Base-by-base conservation (phyloP, 352 stramenopile species). In the Globisporangium nagaii region DNA sequence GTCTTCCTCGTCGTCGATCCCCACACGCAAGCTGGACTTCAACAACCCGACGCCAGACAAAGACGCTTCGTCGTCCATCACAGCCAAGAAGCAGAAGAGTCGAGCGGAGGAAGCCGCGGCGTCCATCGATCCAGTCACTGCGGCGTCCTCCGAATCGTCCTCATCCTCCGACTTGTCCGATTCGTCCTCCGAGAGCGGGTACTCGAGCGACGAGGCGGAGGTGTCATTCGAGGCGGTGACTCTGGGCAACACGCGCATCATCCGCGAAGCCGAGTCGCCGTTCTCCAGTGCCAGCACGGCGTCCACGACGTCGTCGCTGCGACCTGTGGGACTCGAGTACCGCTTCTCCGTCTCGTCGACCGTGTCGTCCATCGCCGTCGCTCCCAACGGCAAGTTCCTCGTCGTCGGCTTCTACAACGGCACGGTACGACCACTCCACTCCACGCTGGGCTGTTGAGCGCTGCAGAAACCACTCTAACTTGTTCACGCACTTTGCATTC, bases 351-450 rank as follows among this genome's bases (percentile, higher is more conserved):
- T 89, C 9, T 65, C 67, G 0, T 88, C 78, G 0, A 89, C 78
- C 0, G 84, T 93, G 2, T 93, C 81, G 3, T 93, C 84, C 2
- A 80, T 92, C n/a, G 81, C 81, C 1, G 62, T 93, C 1, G 74
- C 81, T 11, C 78, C 75, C 0, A 77, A 81, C 17, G 78, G 81
- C 47, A 65, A 76, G 24, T 93, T 91, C 63, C 62, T 93, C 1
- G 79, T 93, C 27, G 80, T 79, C 1, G 84, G 84, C 1, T 93
- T 93, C 40, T 84, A 86, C 61, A 90, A 90, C 41, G 84, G 84
- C 41, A 83, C 63, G 50, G 71, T 81, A 60, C 35, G 71, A 37
- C 36, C 20, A 22, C 19, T 12, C 36, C 19, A 24, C n/a, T n/a
- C n/a, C n/a, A 25, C 15, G 8, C 9, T 28, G 19, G 9, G 6